Evolutionary conservation across 495 filamentous ascomycete species (phyloP), one percentile per base, ranked within the genome.

Genomic region (Talaromyces adpressus): DNA sequence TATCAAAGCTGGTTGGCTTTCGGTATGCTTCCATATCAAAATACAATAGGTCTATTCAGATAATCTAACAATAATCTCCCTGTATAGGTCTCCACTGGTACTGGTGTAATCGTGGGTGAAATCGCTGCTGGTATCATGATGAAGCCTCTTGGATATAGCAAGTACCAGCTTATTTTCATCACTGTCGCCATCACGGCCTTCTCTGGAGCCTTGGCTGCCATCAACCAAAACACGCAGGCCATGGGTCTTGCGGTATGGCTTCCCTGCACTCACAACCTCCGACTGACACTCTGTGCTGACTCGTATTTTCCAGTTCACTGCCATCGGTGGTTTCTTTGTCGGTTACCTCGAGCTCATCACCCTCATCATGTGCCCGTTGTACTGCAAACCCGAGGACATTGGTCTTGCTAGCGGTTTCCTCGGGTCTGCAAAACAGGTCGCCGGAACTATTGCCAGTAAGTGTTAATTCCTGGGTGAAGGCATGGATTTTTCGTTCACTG

Each of bases 381-480:
- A 64, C 22, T 68, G 65, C 69, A 27, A 71, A 63, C 59, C 71
- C 3, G 62, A 78, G 52, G 79, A 82, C 57, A 81, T 84, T 59
- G 81, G 81, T 51, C 69, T 81, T 5, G 79, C 80, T 8, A 77
- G 74, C 30, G 79, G 79, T 11, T 72, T 79, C 39, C 67, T 81
- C 7, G 73, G 72, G 12, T 73, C 72, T 2, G 64, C 65, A 9
- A 68, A 67, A 51, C 60, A 65, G 30, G 63, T 71, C 53, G 64
- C 65, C 4, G 70, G 69, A 52, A 70, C 68, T 7, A 68, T 74
- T 49, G 69, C 66, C 52, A 66, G 63, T 69, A 64, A 61, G 64
- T 63, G 27, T 11, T 29, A 14, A 6, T 56, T 56, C 22, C 6
- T 56, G 16, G 22, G 12, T 56, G 5, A 9, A 12, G 16, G 20